Evolutionary conservation across 805 yeast species (phyloP).

Genomic region (Schizosaccharomyces lindneri): DNA sequence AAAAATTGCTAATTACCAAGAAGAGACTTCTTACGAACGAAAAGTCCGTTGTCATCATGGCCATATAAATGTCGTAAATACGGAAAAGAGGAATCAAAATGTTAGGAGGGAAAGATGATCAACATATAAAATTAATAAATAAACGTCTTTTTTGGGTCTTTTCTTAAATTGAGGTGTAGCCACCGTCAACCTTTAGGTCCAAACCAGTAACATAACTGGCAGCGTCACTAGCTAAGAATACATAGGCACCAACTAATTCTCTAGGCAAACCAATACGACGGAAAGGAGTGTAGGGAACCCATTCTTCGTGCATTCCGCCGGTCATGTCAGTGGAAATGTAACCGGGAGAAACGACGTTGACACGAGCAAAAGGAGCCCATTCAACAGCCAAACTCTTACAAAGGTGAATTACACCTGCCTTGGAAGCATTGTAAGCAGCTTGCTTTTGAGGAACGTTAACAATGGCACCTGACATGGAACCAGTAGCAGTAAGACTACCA

Average conservation of each 20-base stretch:
- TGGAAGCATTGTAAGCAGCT: constrained; percentile 65
- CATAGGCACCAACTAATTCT: constrained; percentile 40
- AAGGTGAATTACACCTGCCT: constrained; percentile 61
- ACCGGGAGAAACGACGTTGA: constrained; percentile 66
- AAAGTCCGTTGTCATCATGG: too few species aligned
- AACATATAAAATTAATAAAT: too few species aligned
- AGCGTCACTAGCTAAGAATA: constrained; percentile 34
- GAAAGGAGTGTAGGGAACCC: not conserved
- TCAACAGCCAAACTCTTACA: constrained; percentile 61
- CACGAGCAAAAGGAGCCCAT: constrained; percentile 77
- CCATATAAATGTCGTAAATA: too few species aligned
- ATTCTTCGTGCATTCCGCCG: constrained; percentile 6
- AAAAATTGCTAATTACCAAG: too few species aligned
- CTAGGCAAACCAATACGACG: not conserved
- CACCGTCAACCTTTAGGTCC: constrained; percentile 44
- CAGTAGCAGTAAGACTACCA: constrained; percentile 69
- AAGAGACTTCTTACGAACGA: too few species aligned
- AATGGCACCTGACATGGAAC: constrained; percentile 74
- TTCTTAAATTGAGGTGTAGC: constrained; percentile 14
- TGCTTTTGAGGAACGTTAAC: constrained; percentile 72
- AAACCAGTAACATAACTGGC: constrained; percentile 41
- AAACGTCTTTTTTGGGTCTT: too few species aligned
- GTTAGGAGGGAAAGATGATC: too few species aligned
- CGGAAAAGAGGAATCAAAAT: too few species aligned
- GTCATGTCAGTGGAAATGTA: constrained; percentile 47